phyloP scores from a whole-genome alignment of 2,329 filamentous ascomycete species.

The Aspergillus brasiliensis region DNA sequence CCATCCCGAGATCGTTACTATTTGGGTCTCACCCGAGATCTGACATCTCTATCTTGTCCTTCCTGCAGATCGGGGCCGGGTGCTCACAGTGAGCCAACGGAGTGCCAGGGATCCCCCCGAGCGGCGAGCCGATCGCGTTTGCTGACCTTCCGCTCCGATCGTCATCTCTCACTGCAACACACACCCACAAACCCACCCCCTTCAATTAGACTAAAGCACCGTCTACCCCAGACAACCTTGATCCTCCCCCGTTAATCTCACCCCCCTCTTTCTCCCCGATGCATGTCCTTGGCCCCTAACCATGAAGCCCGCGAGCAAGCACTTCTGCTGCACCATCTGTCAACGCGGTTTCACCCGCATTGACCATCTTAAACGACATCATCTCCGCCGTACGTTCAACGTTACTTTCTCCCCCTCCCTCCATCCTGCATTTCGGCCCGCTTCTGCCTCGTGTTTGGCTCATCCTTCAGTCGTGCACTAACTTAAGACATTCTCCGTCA shows the following conservation, averaged over 20 bases:
- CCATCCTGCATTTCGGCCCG: background rate
- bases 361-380: conserved; percentile 52
- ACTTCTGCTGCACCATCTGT: conserved; percentile 48
- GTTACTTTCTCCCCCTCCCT: background rate
- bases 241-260: background rate
- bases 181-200: background rate
- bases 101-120: too few species aligned
- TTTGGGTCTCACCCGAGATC: too few species aligned
- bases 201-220: background rate
- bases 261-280: conserved; percentile 18
- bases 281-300: conserved; percentile 14
- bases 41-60: too few species aligned
- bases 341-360: conserved; percentile 50
- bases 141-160: background rate
- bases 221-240: background rate
- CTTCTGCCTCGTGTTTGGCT: background rate
- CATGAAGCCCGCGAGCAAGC: conserved; percentile 44
- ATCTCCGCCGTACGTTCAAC: conserved; percentile 45
- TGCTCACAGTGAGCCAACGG: too few species aligned
- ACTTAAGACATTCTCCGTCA: conserved; percentile 24
- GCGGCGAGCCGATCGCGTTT: too few species aligned
- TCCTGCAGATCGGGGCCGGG: too few species aligned
- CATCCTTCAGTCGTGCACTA: conserved; percentile 10
- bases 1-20: too few species aligned
- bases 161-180: background rate